phyloP scores from a whole-genome alignment of 805 yeast genomes.

The Candida loeiensis region DNA sequence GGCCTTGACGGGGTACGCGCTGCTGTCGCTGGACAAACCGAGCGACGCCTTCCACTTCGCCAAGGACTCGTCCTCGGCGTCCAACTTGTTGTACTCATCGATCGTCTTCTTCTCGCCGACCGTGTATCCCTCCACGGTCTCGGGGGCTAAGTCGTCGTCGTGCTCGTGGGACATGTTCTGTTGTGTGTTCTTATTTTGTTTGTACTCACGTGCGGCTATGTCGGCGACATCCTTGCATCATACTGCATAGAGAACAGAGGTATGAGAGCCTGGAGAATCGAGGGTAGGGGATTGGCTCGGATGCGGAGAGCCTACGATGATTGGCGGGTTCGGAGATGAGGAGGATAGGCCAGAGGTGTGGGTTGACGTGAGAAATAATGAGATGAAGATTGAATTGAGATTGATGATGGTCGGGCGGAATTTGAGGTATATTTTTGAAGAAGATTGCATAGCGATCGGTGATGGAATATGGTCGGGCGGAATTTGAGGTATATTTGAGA shows the following conservation, averaged over 20 bases:
- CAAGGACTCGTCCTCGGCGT: conserved; percentile 86
- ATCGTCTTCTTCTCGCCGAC: conserved; percentile 72
- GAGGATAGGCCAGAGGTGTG: too few species aligned
- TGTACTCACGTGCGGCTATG: neutral
- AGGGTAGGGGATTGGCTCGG: too few species aligned
- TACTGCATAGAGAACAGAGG: neutral
- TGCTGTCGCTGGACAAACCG: conserved; percentile 60
- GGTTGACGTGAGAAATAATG: too few species aligned
- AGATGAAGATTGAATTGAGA: too few species aligned
- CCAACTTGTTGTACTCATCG: conserved; percentile 76
- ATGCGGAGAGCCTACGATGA: too few species aligned
- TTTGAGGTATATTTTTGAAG: too few species aligned
- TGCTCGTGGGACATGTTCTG: conserved; percentile 18
- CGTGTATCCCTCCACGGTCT: conserved; percentile 59
- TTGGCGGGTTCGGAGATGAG: too few species aligned
- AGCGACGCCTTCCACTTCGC: conserved; percentile 89
- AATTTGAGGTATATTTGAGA: too few species aligned
- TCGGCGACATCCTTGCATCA: neutral
- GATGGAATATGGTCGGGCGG: too few species aligned
- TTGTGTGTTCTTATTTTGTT: neutral
- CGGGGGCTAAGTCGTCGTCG: conserved; percentile 59
- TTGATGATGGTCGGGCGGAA: too few species aligned
- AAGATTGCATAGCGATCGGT: too few species aligned
- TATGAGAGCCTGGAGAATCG: neutral
- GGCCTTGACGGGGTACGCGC: conserved; percentile 58